Base-by-base conservation (phyloP, 176 grass and related monocot genomes). In the Areca catechu region DNA sequence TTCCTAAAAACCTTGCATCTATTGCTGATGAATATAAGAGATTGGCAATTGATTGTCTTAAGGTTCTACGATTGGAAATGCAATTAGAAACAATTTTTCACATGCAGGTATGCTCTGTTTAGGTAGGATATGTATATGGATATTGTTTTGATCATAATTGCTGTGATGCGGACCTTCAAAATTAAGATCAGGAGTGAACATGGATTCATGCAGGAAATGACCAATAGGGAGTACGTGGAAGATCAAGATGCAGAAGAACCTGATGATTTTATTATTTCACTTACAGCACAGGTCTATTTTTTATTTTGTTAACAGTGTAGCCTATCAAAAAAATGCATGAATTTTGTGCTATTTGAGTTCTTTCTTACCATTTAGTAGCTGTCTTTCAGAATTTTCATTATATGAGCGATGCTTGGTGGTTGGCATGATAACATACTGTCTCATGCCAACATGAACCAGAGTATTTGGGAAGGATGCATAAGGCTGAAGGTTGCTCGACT, bases 191-290 rank as follows among this genome's bases (percentile, higher is more conserved):
- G 72, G 16, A 71, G 17, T 29, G 49, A 54, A 60, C 43, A 71
- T 59, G 49, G 53, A 29, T 70, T 65, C 48, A 19, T 61, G 78
- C 61, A 97, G 92, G 86, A 97, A 88, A 97, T 97, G 86, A 80
- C 83, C 16, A 97, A 91, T 75, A 88, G 80, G 73, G 83, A 85
- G 34, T 97, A 91, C 58, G 47, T 88, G 18, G 92, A 97, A 82
- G 92, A 97, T 80, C 86, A 97, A 79, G 92, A 91, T 80, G 92
- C 92, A 80, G 92, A 97, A 67, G 92, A 97, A 65, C 92, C 92
- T 69, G 92, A 97, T 88, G 92, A 97, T 63, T 97, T 91, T 48
- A 86, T 97, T 66, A 91, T 97, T 75, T 97, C 92, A 65, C 92
- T 97, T 49, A 91, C 83, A 77, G 77, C 92, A 66, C 78, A 84